Base-by-base conservation (phyloP, 2,329 filamentous ascomycete genomes). In the Colletotrichum falcatum region DNA sequence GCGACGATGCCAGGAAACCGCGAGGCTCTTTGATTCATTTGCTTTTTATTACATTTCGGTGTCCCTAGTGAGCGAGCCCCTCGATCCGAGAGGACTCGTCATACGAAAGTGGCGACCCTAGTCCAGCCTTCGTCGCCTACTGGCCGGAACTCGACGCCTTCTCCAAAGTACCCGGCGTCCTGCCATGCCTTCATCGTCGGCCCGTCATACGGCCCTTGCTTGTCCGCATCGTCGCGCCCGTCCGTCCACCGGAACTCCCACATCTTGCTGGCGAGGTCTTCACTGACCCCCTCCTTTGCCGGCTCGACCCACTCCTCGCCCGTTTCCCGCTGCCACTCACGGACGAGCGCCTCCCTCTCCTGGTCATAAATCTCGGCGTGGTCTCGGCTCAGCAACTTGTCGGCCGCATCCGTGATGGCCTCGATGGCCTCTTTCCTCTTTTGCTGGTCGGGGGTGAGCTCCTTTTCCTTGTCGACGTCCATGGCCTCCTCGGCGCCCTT, bases 161-260 rank as follows among this genome's bases (percentile, higher is more conserved):
- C 92, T 16, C 91, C 92, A 81, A 99, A 99, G 79, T 98, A 98
- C 3, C 96, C 96, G 30, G 94, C 94, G 72, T 93, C 90, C 74
- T 92, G 90, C 96, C 96, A 99, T 2, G 93, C 92, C 76, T 90
- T 89, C 96, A 99, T 98, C 46, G 92, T 95, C 6, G 86, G 80
- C 9, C 87, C 89, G 77, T 98, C 94, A 79, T 94, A 99, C 0
- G 96, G 95, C 0, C 96, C 96, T 80, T 99, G 94, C 68, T 88
- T 88, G 58, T 89, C 87, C 14, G 89, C 93, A 35, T 89, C 92
- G 77, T 97, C 95, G 49, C 94, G 87, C 23, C 93, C 94, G 79
- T 97, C 94, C 48, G 90, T 91, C 96, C 96, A 99, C 69, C 94
- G 88, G 79, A 94, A 99, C 80, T 98, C 93, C 95, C 95, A 99